Evolutionary conservation across 2,329 filamentous ascomycete genomes (phyloP).

Genomic region (Eutypa lata): DNA sequence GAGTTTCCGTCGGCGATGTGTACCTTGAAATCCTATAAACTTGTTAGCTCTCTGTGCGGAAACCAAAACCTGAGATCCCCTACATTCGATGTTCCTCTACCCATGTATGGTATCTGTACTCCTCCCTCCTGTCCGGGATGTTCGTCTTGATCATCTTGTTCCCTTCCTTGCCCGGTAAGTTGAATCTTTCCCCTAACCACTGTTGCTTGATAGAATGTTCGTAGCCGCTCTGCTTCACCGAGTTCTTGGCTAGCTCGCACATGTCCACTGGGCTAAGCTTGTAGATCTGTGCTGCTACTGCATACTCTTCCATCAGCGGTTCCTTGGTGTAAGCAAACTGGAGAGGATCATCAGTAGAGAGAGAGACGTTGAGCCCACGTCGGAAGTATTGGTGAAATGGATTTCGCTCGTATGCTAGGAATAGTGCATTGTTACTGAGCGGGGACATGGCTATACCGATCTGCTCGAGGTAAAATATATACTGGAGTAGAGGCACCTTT

Average conservation of each 20-base stretch:
- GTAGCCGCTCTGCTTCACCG: slow-evolving; percentile 91
- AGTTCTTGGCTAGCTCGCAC: slow-evolving; percentile 97
- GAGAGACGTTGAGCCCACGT: slow-evolving; percentile 88
- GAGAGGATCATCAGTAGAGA: slow-evolving; percentile 94
- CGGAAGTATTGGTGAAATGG: slow-evolving; percentile 96
- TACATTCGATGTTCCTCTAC: slow-evolving; percentile 82
- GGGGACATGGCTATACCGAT: slow-evolving; percentile 99
- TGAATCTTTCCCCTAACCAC: slow-evolving; percentile 81
- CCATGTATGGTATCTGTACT: slow-evolving; percentile 84
- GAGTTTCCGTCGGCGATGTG: slow-evolving; percentile 21
- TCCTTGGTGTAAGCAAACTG: slow-evolving; percentile 99
- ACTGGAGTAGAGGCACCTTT: slow-evolving; percentile 92
- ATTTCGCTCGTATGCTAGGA: slow-evolving; percentile 94
- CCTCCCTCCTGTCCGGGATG: slow-evolving; percentile 87
- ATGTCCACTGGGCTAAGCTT: slow-evolving; percentile 96
- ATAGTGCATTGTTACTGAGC: slow-evolving; percentile 94
- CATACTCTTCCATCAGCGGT: slow-evolving; percentile 95
- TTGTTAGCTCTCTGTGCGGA: slow-evolving; percentile 6
- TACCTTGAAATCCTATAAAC: slow-evolving; percentile 21
- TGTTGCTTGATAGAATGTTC: slow-evolving; percentile 84
- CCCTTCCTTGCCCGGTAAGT: slow-evolving; percentile 74
- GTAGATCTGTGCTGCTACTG: slow-evolving; percentile 96
- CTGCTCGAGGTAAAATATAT: slow-evolving; percentile 96
- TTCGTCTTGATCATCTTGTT: slow-evolving; percentile 97
- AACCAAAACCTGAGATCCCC: slow-evolving; percentile 13